phyloP scores from a whole-genome alignment of 2,329 filamentous ascomycete species.

The Colletotrichum spinosum region DNA sequence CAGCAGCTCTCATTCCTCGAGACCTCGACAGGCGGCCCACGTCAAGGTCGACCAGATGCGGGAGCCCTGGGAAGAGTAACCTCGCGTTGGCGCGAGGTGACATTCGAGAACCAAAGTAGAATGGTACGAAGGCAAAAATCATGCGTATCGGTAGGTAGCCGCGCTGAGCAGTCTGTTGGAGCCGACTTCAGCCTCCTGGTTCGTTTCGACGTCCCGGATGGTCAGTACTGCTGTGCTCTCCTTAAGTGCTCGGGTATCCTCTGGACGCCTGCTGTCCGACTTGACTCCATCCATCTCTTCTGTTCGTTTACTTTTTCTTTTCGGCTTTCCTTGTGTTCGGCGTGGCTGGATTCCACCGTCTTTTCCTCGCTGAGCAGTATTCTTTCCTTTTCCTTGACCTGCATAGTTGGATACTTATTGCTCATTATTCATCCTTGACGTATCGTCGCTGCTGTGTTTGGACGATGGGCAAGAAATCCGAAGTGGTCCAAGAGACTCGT shows the following conservation, averaged over 20 bases:
- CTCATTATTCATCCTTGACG: no score
- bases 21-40: slow-evolving; percentile 19
- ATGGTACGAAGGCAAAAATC: slow-evolving; percentile 1
- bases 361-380: no score
- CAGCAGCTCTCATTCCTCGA: slow-evolving; percentile 26
- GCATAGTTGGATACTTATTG: no score
- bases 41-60: slow-evolving; percentile 13
- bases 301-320: not conserved
- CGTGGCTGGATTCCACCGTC: not conserved
- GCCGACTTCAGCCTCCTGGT: slow-evolving; percentile 9
- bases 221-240: slow-evolving; percentile 1
- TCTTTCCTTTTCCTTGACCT: no score
- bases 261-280: not conserved
- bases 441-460: no score
- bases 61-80: slow-evolving; percentile 16
- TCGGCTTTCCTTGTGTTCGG: slow-evolving; percentile 11
- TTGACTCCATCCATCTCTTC: slow-evolving; percentile 1
- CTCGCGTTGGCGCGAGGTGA: slow-evolving; percentile 30
- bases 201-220: slow-evolving; percentile 22
- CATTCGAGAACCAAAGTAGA: slow-evolving; percentile 16
- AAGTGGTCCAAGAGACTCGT: slow-evolving; percentile 4
- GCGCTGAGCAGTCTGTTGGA: slow-evolving; percentile 30
- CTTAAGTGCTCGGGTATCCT: slow-evolving; percentile 16
- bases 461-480: slow-evolving; percentile 8
- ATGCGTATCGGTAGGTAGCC: slow-evolving; percentile 31